These are phyloP conservation scores for Amaranthus cruentus DNA, from an alignment of 148 eudicot genomes.

Conservation along the genomic window DNA sequence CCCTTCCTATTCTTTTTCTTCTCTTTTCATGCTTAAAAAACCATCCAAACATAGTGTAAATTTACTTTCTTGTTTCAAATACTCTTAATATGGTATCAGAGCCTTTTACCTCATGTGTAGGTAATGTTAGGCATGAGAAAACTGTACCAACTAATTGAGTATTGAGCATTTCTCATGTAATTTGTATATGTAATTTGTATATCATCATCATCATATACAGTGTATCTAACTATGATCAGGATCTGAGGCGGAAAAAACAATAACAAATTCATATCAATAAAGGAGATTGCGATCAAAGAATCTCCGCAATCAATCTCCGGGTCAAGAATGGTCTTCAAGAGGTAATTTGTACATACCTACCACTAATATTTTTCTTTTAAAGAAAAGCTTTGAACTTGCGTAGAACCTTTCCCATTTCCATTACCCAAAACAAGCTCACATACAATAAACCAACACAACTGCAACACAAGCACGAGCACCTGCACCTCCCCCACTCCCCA, in stretches of 20 bases:
- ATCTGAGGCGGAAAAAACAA: not conserved
- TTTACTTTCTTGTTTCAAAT: too few relatives aligned
- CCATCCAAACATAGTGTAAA: too few relatives aligned
- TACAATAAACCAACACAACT: not conserved
- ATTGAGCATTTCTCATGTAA: too few relatives aligned
- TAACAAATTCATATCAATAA: not conserved
- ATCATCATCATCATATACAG: not conserved
- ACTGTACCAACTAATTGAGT: too few relatives aligned
- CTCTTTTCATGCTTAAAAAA: too few relatives aligned
- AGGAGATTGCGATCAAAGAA: not conserved
- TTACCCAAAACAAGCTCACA: not conserved
- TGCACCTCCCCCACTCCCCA: conserved; percentile 22
- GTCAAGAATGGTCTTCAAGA: not conserved
- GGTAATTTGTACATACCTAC: not conserved
- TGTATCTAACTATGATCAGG: not conserved
- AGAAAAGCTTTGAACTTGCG: conserved; percentile 12
- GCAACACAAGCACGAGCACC: conserved; percentile 6
- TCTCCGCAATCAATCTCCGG: too few relatives aligned
- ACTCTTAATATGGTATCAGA: too few relatives aligned
- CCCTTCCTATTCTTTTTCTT: too few relatives aligned
- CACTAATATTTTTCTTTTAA: not conserved
- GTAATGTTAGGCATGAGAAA: too few relatives aligned
- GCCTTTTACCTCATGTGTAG: too few relatives aligned
- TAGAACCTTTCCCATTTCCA: conserved; percentile 4
- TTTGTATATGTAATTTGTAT: not conserved